Percentiles rank a stretch among this genome's conserved stretches.
phyloP scores from a whole-genome alignment of 345 rosid species.

The Psidium guajava region DNA sequence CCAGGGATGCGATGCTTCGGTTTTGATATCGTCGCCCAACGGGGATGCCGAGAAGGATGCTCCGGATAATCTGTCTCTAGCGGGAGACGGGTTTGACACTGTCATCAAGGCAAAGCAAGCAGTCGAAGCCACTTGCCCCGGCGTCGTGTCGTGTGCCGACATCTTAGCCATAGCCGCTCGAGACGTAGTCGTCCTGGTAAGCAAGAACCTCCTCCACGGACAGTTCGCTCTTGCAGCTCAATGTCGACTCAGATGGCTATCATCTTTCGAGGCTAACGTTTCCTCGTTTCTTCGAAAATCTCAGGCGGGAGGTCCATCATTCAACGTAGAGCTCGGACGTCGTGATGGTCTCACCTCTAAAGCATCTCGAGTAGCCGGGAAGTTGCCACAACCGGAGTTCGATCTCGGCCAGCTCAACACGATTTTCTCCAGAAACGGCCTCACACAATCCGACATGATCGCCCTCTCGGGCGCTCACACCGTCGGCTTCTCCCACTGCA shows the following conservation, averaged over 20 bases:
- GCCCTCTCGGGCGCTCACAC: conserved; percentile 96
- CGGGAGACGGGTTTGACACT: conserved; percentile 93
- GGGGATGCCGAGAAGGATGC: conserved; percentile 88
- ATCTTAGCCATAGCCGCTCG: conserved; percentile 67
- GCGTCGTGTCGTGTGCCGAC: conserved; percentile 82
- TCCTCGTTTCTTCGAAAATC: not conserved
- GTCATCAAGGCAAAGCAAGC: conserved; percentile 58
- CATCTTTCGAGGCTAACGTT: not conserved
- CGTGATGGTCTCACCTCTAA: conserved; percentile 55
- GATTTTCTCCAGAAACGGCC: conserved; percentile 41
- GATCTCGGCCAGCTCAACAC: conserved; percentile 29
- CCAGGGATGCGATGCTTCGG: conserved; percentile 87
- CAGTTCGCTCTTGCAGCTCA: not conserved
- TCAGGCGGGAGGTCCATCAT: conserved; percentile 75
- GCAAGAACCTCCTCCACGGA: not conserved
- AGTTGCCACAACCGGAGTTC: conserved; percentile 57
- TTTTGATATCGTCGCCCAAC: conserved; percentile 50
- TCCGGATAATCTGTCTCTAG: conserved; percentile 60
- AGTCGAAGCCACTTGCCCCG: conserved; percentile 58
- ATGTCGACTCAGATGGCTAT: not conserved
- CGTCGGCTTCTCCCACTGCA: conserved; percentile 76
- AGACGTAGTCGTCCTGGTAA: conserved; percentile 76
- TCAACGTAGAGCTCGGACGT: conserved; percentile 72
- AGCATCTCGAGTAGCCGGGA: conserved; percentile 60
- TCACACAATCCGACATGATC: conserved; percentile 60